These are phyloP conservation scores for Colletotrichum tanaceti DNA, from an alignment of 2,329 filamentous ascomycete species.

Conservation along the genomic window DNA sequence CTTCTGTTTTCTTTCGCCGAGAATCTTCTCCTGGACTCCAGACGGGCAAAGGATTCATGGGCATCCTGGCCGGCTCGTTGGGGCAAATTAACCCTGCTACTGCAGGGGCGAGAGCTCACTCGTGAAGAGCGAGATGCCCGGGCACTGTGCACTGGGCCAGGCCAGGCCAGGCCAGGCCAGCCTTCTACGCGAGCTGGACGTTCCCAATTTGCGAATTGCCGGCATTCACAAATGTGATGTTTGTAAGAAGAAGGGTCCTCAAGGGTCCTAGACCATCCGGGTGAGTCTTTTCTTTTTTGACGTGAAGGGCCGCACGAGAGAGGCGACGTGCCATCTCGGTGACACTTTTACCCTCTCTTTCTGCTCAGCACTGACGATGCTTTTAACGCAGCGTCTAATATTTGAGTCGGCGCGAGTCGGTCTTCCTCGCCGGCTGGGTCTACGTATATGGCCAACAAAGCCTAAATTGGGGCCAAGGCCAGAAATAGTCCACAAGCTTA, in stretches of 20 bases:
- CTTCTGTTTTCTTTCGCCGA: background rate
- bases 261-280: slow-evolving; percentile 11
- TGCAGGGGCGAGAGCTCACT: background rate
- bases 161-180: slow-evolving; percentile 1
- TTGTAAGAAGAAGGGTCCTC: slow-evolving; percentile 34
- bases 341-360: slow-evolving; percentile 11
- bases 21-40: background rate
- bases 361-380: slow-evolving; percentile 2
- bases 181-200: slow-evolving; percentile 18
- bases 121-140: background rate
- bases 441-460: background rate
- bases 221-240: too few species aligned
- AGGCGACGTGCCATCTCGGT: background rate
- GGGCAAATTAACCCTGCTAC: background rate
- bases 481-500: background rate
- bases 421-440: background rate
- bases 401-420: background rate
- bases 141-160: background rate
- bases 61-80: background rate
- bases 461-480: background rate
- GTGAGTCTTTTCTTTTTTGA: slow-evolving; percentile 8
- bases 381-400: background rate
- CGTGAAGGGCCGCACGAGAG: slow-evolving; percentile 5
- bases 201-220: slow-evolving; percentile 1
- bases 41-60: background rate